Percentiles rank a stretch among this genome's conserved stretches.
Evolutionary conservation across 305 asterid species (phyloP).

Genomic region (Fraxinus paxiana): DNA sequence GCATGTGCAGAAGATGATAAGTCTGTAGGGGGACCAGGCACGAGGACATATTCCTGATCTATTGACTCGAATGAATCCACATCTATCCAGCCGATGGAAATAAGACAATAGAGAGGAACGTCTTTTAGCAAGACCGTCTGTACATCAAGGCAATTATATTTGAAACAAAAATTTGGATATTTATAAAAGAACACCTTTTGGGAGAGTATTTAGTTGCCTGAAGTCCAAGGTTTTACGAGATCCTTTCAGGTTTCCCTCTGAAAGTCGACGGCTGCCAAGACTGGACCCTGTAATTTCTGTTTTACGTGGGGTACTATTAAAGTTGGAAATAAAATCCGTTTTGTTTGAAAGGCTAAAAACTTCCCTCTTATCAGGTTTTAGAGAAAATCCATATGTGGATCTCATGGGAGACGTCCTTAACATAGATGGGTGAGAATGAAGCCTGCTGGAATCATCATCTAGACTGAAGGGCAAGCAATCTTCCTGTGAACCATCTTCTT

Average conservation of each 20-base stretch:
- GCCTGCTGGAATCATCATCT: conserved; percentile 61
- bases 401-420: conserved; percentile 41
- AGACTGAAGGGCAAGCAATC: conserved; percentile 70
- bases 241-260: conserved; percentile 54
- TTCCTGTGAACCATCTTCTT: conserved; percentile 61
- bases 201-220: conserved; percentile 31
- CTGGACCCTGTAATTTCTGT: conserved; percentile 32
- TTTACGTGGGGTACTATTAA: conserved; percentile 29
- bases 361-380: conserved; percentile 44
- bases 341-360: conserved; percentile 34
- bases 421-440: conserved; percentile 53
- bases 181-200: conserved; percentile 42
- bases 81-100: conserved; percentile 40
- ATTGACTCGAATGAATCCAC: conserved; percentile 62
- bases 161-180: neutral
- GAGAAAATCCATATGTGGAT: conserved; percentile 59
- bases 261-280: conserved; percentile 39
- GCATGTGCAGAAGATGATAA: conserved; percentile 50
- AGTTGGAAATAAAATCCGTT: conserved; percentile 30
- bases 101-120: conserved; percentile 21
- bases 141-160: conserved; percentile 6
- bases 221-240: conserved; percentile 42
- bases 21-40: conserved; percentile 56
- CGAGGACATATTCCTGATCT: conserved; percentile 77
- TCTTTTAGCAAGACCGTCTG: conserved; percentile 12